Conservation (phyloP, 441 rosid genomes). For the Erodium chrysanthum region DNA sequence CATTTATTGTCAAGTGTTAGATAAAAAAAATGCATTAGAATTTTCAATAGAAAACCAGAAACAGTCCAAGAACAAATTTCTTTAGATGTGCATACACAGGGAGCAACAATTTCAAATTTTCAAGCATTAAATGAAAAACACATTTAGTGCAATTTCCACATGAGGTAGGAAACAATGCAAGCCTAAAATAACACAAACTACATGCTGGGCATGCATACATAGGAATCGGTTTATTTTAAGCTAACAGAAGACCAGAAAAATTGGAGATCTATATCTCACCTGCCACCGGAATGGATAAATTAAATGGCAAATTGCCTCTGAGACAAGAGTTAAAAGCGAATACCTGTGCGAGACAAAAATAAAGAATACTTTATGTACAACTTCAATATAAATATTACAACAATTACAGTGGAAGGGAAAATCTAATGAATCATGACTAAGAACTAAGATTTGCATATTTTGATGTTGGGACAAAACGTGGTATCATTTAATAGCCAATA, state of each 20-base stretch:
- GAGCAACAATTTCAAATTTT: neutral
- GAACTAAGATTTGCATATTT: neutral
- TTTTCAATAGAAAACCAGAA: conserved; percentile 10
- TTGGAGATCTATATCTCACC: conserved; percentile 35
- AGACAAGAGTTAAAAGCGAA: conserved; percentile 77
- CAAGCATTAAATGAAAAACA: conserved; percentile 16
- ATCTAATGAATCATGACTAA: neutral
- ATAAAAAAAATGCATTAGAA: conserved; percentile 10
- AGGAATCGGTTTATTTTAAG: neutral
- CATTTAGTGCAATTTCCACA: conserved; percentile 15
- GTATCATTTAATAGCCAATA: neutral
- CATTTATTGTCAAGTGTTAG: conserved; percentile 13
- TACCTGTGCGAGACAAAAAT: conserved; percentile 39
- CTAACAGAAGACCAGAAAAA: conserved; percentile 3
- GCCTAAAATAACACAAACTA: conserved; percentile 1
- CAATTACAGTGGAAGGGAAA: neutral
- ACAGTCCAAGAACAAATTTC: neutral
- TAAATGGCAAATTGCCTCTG: conserved; percentile 96
- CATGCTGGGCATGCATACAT: neutral
- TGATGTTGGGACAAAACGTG: neutral
- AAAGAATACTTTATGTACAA: conserved; percentile 15
- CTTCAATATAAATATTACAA: conserved; percentile 1
- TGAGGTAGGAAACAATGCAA: neutral
- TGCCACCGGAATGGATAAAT: conserved; percentile 98
- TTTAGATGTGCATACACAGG: neutral